Evolutionary conservation across 2,329 filamentous ascomycete species (phyloP).

Genomic region (Clonostachys sp.): DNA sequence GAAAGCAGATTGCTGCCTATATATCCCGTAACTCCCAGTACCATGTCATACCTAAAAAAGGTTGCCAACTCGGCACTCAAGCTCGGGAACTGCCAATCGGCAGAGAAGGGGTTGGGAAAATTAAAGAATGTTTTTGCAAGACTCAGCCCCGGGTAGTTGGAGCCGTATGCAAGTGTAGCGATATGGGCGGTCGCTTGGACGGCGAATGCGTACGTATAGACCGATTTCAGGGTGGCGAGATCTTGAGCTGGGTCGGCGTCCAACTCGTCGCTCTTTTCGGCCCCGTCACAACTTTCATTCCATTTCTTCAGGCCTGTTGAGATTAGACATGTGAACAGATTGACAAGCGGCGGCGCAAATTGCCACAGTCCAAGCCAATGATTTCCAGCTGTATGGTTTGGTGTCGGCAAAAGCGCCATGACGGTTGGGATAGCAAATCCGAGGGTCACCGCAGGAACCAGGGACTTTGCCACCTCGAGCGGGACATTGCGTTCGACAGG

Average conservation of each 20-base stretch:
- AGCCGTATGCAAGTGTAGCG: background rate
- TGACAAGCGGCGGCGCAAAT: background rate
- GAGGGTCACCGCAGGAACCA: background rate
- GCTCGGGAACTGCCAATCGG: background rate
- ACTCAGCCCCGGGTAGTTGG: background rate
- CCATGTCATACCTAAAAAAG: constrained; percentile 1
- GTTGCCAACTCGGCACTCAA: background rate
- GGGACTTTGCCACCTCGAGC: background rate
- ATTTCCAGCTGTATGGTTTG: background rate
- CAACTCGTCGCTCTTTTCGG: background rate
- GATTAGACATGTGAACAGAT: background rate
- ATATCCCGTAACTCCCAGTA: background rate
- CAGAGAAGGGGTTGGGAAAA: background rate
- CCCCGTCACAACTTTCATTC: background rate
- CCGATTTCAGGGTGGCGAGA: background rate
- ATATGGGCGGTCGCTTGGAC: background rate
- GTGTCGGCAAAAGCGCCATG: background rate
- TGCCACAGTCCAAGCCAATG: background rate
- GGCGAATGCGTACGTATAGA: background rate
- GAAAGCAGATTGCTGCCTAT: background rate
- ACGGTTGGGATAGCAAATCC: background rate
- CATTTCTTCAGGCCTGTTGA: background rate
- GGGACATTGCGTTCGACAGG: background rate
- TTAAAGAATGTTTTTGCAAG: background rate
- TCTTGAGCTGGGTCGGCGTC: background rate